Base-by-base conservation (phyloP, 306 rosid species). In the Fragaria ananassa region DNA sequence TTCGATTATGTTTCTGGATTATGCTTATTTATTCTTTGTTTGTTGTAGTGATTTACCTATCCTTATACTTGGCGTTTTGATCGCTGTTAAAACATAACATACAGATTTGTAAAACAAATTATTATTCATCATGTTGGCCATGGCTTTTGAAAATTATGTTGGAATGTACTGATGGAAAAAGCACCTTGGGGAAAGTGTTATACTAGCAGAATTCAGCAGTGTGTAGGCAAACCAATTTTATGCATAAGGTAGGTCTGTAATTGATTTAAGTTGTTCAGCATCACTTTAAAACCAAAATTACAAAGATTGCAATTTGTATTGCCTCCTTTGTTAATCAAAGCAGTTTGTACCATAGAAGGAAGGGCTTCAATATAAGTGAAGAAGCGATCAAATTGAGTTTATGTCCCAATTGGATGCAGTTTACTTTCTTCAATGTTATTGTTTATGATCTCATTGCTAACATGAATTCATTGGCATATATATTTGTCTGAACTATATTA, bases 301-400 rank as follows among this genome's bases (percentile, higher is more conserved):
- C 27, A 18, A 35, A 10, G 54, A 10, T 77, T 53, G 56, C 65
- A 27, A 53, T 13, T 53, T 1, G 7, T 68, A 37, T 7, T 67
- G 18, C 8, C 18, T 37, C 47, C 18, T 25, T 14, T 12, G 17
- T 51, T n/a, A 64, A 57, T 13, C 49, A 37, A 39, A 63, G 19
- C 57, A 4, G 60, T 37, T 67, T 72, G 69, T 35, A 9, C 71
- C 57, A 15, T 77, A 66, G 18, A 47, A 44, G 27, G 21, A 71
- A 72, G 82, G 65, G 66, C 51, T 83, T 70, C 53, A 50, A 42
- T 65, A 45, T 7, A 34, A 37, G 62, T 58, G 35, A 27, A 60
- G 19, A 17, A 39, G 69, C 4, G 18, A 60, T 60, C 42, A 60
- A 60, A 27, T 60, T 39, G 42, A 39, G 42, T 42, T 42, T 42